Base-by-base conservation (phyloP, 2,329 filamentous ascomycete genomes). In the Salinomyces thailandicus region DNA sequence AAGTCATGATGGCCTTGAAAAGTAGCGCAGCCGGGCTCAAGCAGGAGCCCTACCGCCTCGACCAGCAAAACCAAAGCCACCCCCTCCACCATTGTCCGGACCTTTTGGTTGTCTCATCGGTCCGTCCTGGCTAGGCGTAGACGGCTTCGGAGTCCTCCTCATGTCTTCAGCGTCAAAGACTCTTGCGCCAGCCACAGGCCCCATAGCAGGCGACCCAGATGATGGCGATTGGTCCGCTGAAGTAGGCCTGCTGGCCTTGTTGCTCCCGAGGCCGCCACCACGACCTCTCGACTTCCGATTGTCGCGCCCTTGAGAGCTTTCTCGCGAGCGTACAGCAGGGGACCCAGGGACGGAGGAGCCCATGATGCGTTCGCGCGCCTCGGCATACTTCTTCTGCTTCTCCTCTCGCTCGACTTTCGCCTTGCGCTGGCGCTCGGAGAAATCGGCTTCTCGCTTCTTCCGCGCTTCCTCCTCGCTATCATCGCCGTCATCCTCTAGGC, bases 301-400 rank as follows among this genome's bases (percentile, higher is more conserved):
- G 29, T 53, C 49, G 18, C 54, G 46, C 19, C 47, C 47, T 32
- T 54, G 48, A 12, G 54, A 52, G 43, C 51, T 54, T 37, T 55
- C 49, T 22, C 50, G 31, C 18, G 61, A 41, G 14, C 40, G 31
- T 4, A 46, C 41, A 4, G 47, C 41, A 5, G 51, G 40, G 13
- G 43, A 41, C 2, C 42, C 44, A 13, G 60, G 44, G 9, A 52
- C 49, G 19, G 59, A 58, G 15, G 74, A 76, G 14, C 86, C 86
- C 59, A 95, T 89, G 37, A 95, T 79, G 57, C 86, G 81, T 50
- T 89, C 85, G 18, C 89, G 73, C 5, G 79, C 84, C 63, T 94
- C 86, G 43, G 93, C 83, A 57, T 95, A 95, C 42, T 82, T 81
- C 38, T 78, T 78, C 64, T 93, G 83, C 65, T 91, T 94, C 63